A percentile compares a stretch with the other conserved stretches of the same genome.
phyloP scores from a whole-genome alignment of 2,329 filamentous ascomycete species.

The Cordyceps tenuipes region DNA sequence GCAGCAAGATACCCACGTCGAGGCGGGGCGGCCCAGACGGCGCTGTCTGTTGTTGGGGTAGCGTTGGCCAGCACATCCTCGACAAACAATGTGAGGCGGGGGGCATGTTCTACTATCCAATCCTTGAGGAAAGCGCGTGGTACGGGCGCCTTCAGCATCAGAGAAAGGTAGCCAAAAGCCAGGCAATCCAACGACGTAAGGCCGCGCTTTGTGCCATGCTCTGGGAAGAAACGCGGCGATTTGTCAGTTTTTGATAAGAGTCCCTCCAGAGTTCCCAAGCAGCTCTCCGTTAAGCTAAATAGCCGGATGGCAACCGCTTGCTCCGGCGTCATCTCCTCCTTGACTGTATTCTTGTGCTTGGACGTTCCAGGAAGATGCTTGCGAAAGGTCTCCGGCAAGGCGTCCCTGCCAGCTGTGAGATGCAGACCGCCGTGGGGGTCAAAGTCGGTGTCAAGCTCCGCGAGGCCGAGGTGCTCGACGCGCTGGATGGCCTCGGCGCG shows the following conservation, averaged over 20 bases:
- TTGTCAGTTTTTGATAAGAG: conserved; percentile 29
- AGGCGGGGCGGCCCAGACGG: conserved; percentile 22
- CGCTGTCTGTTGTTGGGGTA: conserved; percentile 15
- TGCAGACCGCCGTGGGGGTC: conserved; percentile 30
- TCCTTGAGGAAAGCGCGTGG: conserved; percentile 34
- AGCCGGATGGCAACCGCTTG: conserved; percentile 68
- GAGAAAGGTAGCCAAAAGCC: conserved; percentile 66
- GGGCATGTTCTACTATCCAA: conserved; percentile 28
- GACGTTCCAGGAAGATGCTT: conserved; percentile 25
- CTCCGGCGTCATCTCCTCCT: conserved; percentile 57
- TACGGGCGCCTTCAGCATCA: conserved; percentile 52
- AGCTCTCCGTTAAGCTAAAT: conserved; percentile 60
- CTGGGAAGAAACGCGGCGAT: conserved; percentile 24
- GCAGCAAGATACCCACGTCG: conserved; percentile 18
- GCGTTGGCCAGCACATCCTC: conserved; percentile 21
- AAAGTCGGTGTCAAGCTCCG: conserved; percentile 56
- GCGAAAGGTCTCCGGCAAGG: conserved; percentile 32
- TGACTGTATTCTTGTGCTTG: conserved; percentile 47
- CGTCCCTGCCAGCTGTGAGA: conserved; percentile 28
- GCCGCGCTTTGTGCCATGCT: conserved; percentile 8
- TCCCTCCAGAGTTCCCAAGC: conserved; percentile 62
- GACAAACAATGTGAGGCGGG: conserved; percentile 25
- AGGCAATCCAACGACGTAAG: conserved; percentile 60
- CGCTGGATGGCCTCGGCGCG: conserved; percentile 61
- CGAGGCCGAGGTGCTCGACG: conserved; percentile 62